Evolutionary conservation across 139 green algal genomes (phyloP).

Genomic region (Diplosphaera chodatii): DNA sequence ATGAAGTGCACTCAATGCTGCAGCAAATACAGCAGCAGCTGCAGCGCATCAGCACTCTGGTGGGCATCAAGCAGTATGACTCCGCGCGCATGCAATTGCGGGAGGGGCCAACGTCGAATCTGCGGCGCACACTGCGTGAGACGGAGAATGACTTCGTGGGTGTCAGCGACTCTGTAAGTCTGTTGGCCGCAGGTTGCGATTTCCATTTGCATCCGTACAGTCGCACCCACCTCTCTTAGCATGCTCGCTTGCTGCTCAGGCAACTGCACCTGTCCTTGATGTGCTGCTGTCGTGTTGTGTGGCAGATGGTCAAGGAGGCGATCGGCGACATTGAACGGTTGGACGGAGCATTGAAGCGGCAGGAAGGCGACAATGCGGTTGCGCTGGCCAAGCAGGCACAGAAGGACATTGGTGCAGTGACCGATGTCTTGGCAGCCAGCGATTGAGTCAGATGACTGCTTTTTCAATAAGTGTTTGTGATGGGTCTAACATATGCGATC

Average conservation of each 20-base stretch:
- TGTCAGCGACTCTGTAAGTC: neutral
- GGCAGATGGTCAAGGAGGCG: neutral
- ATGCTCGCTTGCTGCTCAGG: no score
- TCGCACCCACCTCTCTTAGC: no score
- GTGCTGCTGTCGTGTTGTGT: no score
- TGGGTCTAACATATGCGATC: no score
- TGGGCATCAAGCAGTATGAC: neutral
- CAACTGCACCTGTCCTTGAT: no score
- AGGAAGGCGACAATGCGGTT: neutral
- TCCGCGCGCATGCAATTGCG: neutral
- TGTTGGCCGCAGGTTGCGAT: no score
- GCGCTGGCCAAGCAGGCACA: neutral
- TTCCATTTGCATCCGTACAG: no score
- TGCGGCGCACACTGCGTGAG: neutral
- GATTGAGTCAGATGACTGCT: no score
- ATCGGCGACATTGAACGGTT: neutral
- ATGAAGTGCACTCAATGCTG: neutral
- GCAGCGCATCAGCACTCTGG: neutral
- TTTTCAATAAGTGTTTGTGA: no score
- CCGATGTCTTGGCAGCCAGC: neutral
- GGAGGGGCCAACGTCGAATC: neutral
- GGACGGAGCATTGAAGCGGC: neutral
- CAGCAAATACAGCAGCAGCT: conserved; percentile 1
- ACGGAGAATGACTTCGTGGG: neutral
- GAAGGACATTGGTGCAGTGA: neutral